A percentile compares a stretch with the other conserved stretches of the same genome.
Evolutionary conservation across 2,329 filamentous ascomycete species (phyloP).

Genomic region (Ophiostoma tasmaniense): DNA sequence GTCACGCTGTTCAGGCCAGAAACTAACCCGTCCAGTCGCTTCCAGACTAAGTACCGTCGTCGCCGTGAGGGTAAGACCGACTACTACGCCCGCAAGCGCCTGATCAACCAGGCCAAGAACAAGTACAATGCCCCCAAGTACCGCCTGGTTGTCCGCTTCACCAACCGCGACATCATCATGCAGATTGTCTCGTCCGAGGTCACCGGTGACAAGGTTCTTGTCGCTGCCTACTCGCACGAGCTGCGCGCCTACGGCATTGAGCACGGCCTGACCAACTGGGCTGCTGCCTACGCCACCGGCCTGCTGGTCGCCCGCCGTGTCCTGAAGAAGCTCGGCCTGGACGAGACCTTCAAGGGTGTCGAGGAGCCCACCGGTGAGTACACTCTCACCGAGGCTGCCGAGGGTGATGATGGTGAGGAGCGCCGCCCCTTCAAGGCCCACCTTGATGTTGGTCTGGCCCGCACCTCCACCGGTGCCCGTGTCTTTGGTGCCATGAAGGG

Average conservation of each 20-base stretch:
- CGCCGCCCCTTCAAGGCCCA: slow-evolving; percentile 99
- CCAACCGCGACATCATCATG: slow-evolving; percentile 98
- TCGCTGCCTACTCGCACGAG: slow-evolving; percentile 90
- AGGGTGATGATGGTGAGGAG: slow-evolving; percentile 73
- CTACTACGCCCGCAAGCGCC: slow-evolving; percentile 99
- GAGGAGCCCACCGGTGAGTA: slow-evolving; percentile 96
- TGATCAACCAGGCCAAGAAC: slow-evolving; percentile 99
- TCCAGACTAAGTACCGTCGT: slow-evolving; percentile 99
- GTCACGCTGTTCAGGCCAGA: not conserved
- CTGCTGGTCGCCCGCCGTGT: slow-evolving; percentile 94
- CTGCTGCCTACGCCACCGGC: slow-evolving; percentile 92
- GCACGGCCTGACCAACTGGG: slow-evolving; percentile 99
- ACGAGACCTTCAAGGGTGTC: slow-evolving; percentile 87
- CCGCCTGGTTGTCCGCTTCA: slow-evolving; percentile 98
- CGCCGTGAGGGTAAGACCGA: slow-evolving; percentile 96
- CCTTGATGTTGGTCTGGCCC: slow-evolving; percentile 94
- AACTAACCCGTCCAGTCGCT: slow-evolving; percentile 56
- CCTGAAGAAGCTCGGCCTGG: slow-evolving; percentile 92
- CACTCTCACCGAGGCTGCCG: slow-evolving; percentile 86
- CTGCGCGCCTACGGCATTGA: slow-evolving; percentile 94
- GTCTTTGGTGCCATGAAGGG: slow-evolving; percentile 99
- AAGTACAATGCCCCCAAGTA: slow-evolving; percentile 99
- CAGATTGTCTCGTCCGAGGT: slow-evolving; percentile 97
- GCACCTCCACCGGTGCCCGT: slow-evolving; percentile 96
- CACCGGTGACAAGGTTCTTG: slow-evolving; percentile 94